Percentiles rank a stretch among this genome's conserved stretches.
Evolutionary conservation across 2,329 filamentous ascomycete genomes (phyloP).

Genomic region (Boeremia exigua): DNA sequence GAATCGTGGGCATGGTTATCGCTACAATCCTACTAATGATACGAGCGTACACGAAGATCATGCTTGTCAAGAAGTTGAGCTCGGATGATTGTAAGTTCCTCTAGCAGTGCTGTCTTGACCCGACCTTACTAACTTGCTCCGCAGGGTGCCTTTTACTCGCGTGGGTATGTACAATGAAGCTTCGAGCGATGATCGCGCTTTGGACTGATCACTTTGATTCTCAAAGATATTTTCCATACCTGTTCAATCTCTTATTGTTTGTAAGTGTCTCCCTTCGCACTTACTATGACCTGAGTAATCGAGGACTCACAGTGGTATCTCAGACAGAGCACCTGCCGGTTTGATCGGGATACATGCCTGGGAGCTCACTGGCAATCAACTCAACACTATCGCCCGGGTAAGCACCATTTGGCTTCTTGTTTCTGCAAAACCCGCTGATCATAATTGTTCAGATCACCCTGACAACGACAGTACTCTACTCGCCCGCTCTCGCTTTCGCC

Average conservation of each 20-base stretch:
- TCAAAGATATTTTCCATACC: conserved; percentile 10
- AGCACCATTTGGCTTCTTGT: neutral
- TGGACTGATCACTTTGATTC: neutral
- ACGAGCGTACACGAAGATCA: conserved; percentile 30
- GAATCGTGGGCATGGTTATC: conserved; percentile 24
- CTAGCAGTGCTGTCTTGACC: neutral
- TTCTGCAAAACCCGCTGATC: neutral
- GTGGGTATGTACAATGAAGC: conserved; percentile 5
- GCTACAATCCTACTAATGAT: conserved; percentile 23
- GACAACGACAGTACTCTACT: conserved; percentile 21
- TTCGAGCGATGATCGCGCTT: too few relatives aligned
- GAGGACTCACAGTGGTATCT: neutral
- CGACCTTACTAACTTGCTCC: neutral
- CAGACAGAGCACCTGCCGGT: conserved; percentile 19
- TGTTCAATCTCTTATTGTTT: conserved; percentile 17
- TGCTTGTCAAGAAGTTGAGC: conserved; percentile 24
- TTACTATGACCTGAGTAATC: neutral
- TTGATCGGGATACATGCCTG: conserved; percentile 22
- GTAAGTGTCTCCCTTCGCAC: neutral
- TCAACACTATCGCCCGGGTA: conserved; percentile 16
- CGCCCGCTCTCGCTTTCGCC: conserved; percentile 19
- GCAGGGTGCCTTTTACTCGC: conserved; percentile 16
- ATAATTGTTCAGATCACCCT: conserved; percentile 13
- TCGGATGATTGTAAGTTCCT: conserved; percentile 31
- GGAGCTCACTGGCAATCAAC: conserved; percentile 22